A percentile compares a stretch with the other conserved stretches of the same genome.
Conservation (phyloP, 2,329 filamentous ascomycete genomes). For the Trichothecium sympodiale region DNA sequence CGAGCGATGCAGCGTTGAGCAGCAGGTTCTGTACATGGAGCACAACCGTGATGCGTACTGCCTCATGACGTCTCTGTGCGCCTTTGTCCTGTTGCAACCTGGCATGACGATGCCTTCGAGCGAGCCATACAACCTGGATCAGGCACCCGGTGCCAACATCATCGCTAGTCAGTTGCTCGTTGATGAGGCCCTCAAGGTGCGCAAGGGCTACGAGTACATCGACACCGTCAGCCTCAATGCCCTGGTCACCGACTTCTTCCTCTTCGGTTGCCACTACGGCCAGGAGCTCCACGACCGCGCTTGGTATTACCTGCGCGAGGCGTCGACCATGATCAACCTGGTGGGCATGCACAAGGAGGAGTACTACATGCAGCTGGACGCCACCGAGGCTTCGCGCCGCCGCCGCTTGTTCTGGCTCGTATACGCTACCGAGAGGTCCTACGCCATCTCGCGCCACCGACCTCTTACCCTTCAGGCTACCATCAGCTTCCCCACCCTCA, state of each 20-base stretch:
- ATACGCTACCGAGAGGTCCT: conserved; percentile 60
- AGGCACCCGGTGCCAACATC: conserved; percentile 47
- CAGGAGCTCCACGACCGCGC: conserved; percentile 64
- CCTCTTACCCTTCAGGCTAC: conserved; percentile 61
- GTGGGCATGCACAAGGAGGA: conserved; percentile 51
- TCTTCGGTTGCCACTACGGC: conserved; percentile 63
- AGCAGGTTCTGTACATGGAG: conserved; percentile 49
- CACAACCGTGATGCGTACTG: conserved; percentile 53
- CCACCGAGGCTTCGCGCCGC: conserved; percentile 49
- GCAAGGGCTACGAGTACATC: conserved; percentile 50
- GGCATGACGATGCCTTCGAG: conserved; percentile 49
- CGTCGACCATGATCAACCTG: conserved; percentile 57
- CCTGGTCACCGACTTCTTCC: conserved; percentile 66
- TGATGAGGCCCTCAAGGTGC: conserved; percentile 54
- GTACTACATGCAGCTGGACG: conserved; percentile 47
- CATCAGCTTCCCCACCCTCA: conserved; percentile 52
- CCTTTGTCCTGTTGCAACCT: conserved; percentile 59
- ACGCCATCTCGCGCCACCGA: conserved; percentile 58
- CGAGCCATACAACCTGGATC: conserved; percentile 45
- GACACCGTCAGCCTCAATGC: conserved; percentile 44
- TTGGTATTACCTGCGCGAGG: conserved; percentile 71
- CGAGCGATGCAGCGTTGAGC: conserved; percentile 45
- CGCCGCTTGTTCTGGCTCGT: conserved; percentile 64
- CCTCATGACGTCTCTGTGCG: conserved; percentile 51
- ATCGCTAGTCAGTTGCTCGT: conserved; percentile 55